Evolutionary conservation across 192 early-diverging fungal genomes (phyloP), one percentile per base, ranked within the genome.

Genomic region (Cetraspora pellucida): DNA sequence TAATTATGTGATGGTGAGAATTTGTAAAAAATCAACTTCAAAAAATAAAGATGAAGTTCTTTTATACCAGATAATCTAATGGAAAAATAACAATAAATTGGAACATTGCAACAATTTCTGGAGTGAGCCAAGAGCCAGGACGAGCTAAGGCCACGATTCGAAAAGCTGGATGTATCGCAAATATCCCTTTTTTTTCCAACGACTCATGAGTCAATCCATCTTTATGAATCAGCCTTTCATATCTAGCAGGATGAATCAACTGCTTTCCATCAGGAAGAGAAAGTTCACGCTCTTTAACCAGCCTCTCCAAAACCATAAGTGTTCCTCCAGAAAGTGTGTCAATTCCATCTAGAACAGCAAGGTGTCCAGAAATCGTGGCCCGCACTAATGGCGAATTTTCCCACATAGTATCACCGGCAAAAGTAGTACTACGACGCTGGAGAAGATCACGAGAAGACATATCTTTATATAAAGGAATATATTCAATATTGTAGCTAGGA

Each of bases 401-500:
- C 92, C 93, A 95, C 45, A 90, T 77, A 10, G 93, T 93, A 57
- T 92, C 90, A 54, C 93, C 93, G 10, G 89, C 77, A 43, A 85
- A 78, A 0, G 89, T 90, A 0, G 93, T 95, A 58, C 85, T 83
- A 45, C 93, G 85, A 44, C 91, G 87, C 75, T 95, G 93, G 28
- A 95, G 77, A 4, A 95, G 83, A 78, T 93, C 92, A 17, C 93
- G 84, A 6, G 93, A 88, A 6, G 91, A 92, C 91, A 95, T 93
- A 76, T 95, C 93, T 55, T 88, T 87, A 79, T 89, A 93, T 9
- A 93, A 72, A 10, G 91, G 92, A 47, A 95, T 88, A 67, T 85
- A 91, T 65, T 93, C 91, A 46, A 90, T 84, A 50, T 80, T 82
- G 68, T 92, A 91, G 1, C 89, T 88, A 82, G 45, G 80, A 80